Base-by-base conservation (phyloP, 495 filamentous ascomycete species). In the Tricharina praecox region DNA sequence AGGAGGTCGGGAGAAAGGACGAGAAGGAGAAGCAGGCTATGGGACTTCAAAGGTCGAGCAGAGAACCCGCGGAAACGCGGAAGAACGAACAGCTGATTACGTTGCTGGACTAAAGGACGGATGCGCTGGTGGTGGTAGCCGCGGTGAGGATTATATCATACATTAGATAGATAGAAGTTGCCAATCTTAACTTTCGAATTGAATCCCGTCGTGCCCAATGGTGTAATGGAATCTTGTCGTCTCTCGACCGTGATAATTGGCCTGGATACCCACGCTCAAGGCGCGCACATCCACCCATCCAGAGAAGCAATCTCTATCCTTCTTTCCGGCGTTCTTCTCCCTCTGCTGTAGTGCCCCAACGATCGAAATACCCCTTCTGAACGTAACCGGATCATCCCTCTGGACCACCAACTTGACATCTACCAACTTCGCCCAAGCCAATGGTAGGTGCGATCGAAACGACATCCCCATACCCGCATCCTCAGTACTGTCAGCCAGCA, bases 401-500 rank as follows among this genome's bases (percentile, higher is more conserved):
- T 32, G 26, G 7, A 46, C 26, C 13, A 46, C 20, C 16, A 46
- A 20, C 23, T 46, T 46, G 2, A 46, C 15, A 34, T 35, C 30
- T 10, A 46, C 25, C 9, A 46, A 25, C 13, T 34, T 32, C 4
- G 18, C 23, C 43, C 43, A 46, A 46, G 15, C 10, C 11, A 15
- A 35, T 20, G 43, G 43, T 10, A 46, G 19, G n/a, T 46, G 28
- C 1, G 24, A 34, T 19, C 28, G n/a, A 21, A 46, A 46, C 4
- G 13, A 15, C 13, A 15, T 5, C 36, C 5, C 16, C 13, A 16
- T 39, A n/a, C n/a, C n/a, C n/a, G n/a, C n/a, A n/a, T n/a, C n/a
- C 19, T 13, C 9, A 25, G 2, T 44, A 24, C 28, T 21, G 8
- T 44, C 20, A 7, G 28, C 20, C 9, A 44, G 4, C 16, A 16